phyloP scores from a whole-genome alignment of 1,284 basidiomycete genomes.

The Exobasidium rhododendri region DNA sequence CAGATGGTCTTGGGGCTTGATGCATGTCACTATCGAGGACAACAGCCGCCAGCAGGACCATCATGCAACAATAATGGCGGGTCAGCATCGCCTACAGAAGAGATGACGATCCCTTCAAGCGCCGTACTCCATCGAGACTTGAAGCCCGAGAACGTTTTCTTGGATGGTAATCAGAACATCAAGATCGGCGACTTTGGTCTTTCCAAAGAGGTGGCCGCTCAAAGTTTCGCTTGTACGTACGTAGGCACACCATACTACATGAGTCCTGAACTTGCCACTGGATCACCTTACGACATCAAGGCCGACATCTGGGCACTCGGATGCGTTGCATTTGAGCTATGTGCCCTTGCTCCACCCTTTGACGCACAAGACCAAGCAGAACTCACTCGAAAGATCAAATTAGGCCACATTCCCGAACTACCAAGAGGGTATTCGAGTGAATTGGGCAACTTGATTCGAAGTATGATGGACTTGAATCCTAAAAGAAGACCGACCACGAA shows the following conservation, averaged over 20 bases:
- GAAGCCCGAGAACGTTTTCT: constrained; percentile 94
- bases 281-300: constrained; percentile 92
- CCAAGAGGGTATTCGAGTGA: constrained; percentile 75
- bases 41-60: not conserved
- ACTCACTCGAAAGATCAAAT: constrained; percentile 75
- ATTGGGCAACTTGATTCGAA: constrained; percentile 70
- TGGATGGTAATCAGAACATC: constrained; percentile 72
- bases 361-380: constrained; percentile 84
- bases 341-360: constrained; percentile 74
- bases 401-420: constrained; percentile 78
- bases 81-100: not conserved
- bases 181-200: constrained; percentile 96
- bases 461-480: constrained; percentile 67
- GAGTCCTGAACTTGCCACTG: constrained; percentile 94
- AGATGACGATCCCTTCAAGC: not conserved
- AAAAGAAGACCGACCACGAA: constrained; percentile 76
- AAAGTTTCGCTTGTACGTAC: constrained; percentile 86
- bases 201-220: constrained; percentile 78
- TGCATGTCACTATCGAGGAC: constrained; percentile 69
- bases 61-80: not conserved
- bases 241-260: constrained; percentile 98
- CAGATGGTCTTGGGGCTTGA: constrained; percentile 86
- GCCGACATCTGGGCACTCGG: constrained; percentile 98
- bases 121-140: constrained; percentile 84
- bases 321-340: constrained; percentile 91